Base-by-base conservation (phyloP, 805 yeast genomes). In the Diddensiella santjacobensis region DNA sequence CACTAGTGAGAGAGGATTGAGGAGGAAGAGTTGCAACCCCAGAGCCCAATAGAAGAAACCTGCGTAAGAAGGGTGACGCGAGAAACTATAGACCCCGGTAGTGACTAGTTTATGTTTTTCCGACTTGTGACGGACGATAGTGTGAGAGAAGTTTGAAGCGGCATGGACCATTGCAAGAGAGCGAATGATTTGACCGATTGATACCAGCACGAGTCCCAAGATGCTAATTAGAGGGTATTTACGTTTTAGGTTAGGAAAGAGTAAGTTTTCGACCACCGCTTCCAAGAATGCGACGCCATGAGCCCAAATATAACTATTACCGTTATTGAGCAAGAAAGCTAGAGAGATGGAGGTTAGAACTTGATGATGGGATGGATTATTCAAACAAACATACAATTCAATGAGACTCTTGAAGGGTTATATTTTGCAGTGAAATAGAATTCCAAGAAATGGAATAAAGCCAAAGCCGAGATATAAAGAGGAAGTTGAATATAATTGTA, bases 41-140 rank as follows among this genome's bases (percentile, higher is more conserved):
- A 90, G 55, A 11, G 95, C 91, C 97, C 98, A 93, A 79, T 88
- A 81, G 61, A 81, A 90, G 64, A 85, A 93, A 0, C 97, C 99
- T 36, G 81, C 75, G 66, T 93, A 93, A 42, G 95, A 83, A 4
- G 99, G 99, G 64, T 93, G 99, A 52, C 99, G 73, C 13, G 78
- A 67, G 22, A 66, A 54, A 1, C 71, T 49, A 64, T 91, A 93
- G 2, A 91, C 69, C 0, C 97, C 98, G 8, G 66, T 56, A 0
- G 87, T 87, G 10, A 93, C 83, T 38, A 93, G 71, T 6, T 56
- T 66, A 63, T 93, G 99, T 46, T 75, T 75, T 0, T 65, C 56
- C 26, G 70, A 64, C 45, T 75, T 80, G 15, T 67, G 62, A 2
- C 75, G 64, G 41, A 82, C 87, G 1, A 93, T 78, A 38, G 81